These are phyloP conservation scores for Sutorius australiensis DNA, from an alignment of 768 basidiomycete species.

Conservation along the genomic window DNA sequence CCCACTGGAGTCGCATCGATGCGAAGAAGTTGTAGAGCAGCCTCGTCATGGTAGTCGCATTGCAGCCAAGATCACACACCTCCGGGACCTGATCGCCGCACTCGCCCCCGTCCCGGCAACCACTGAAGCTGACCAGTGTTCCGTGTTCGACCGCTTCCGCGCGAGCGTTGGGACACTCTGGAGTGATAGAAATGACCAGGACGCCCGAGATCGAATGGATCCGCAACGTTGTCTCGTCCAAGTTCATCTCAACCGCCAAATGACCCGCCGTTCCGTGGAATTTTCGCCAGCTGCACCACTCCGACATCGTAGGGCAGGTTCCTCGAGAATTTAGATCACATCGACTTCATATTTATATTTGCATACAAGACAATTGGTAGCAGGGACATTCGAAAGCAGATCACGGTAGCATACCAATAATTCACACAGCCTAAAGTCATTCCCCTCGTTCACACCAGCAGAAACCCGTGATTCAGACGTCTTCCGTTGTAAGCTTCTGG, in stretches of 20 bases:
- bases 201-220: conserved; percentile 1
- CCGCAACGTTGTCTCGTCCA: conserved; percentile 1
- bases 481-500: neutral
- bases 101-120: conserved; percentile 24
- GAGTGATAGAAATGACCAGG: conserved; percentile 13
- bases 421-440: neutral
- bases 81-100: conserved; percentile 16
- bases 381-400: neutral
- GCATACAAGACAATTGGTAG: neutral
- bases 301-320: conserved; percentile 17
- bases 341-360: neutral
- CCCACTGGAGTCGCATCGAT: neutral
- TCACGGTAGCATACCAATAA: neutral
- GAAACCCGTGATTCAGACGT: neutral
- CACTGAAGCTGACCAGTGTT: conserved; percentile 9
- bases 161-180: conserved; percentile 19
- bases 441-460: neutral
- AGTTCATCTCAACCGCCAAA: neutral
- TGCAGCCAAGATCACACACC: conserved; percentile 12
- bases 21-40: conserved; percentile 2
- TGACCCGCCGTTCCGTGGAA: conserved; percentile 6
- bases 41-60: conserved; percentile 15
- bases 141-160: conserved; percentile 17
- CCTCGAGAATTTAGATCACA: conserved; percentile 14
- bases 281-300: conserved; percentile 2